These are phyloP conservation scores for Erodium maritimum DNA, from an alignment of 345 rosid species.

Conservation along the genomic window DNA sequence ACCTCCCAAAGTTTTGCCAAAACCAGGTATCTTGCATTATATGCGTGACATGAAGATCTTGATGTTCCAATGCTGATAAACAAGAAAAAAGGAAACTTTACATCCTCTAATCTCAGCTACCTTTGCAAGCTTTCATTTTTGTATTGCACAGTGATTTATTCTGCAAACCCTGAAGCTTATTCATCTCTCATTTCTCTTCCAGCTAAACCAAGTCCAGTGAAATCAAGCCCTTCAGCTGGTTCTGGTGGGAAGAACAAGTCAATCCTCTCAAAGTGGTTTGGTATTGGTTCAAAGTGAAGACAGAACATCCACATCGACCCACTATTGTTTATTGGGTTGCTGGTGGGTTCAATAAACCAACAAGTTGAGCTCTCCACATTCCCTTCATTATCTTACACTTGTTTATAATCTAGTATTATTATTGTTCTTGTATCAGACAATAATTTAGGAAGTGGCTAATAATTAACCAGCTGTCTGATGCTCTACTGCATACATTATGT, in stretches of 20 bases:
- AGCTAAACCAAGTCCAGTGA: slow-evolving; percentile 25
- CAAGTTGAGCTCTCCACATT: background rate
- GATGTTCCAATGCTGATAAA: too few species aligned
- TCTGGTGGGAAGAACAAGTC: slow-evolving; percentile 36
- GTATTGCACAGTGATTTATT: background rate
- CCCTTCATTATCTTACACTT: background rate
- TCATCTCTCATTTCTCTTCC: slow-evolving; percentile 4
- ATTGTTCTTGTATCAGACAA: slow-evolving; percentile 7
- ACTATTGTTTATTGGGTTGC: background rate
- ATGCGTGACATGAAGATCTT: too few species aligned
- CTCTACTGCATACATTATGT: too few species aligned
- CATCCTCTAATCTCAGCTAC: too few species aligned
- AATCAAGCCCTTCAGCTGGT: slow-evolving; percentile 10
- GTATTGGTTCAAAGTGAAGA: slow-evolving; percentile 39
- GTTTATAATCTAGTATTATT: background rate
- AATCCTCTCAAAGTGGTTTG: slow-evolving; percentile 49
- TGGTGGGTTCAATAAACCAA: background rate
- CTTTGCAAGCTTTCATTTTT: background rate
- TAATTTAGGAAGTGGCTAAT: background rate
- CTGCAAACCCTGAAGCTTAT: background rate
- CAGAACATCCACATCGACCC: background rate
- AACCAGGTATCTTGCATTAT: slow-evolving; percentile 19
- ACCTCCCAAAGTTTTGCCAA: slow-evolving; percentile 16
- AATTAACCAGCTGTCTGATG: background rate
- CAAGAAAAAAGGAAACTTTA: too few species aligned